Evolutionary conservation across 352 stramenopile genomes (phyloP), one percentile per base, ranked within the genome.

Genomic region (Phytophthora ramorum): DNA sequence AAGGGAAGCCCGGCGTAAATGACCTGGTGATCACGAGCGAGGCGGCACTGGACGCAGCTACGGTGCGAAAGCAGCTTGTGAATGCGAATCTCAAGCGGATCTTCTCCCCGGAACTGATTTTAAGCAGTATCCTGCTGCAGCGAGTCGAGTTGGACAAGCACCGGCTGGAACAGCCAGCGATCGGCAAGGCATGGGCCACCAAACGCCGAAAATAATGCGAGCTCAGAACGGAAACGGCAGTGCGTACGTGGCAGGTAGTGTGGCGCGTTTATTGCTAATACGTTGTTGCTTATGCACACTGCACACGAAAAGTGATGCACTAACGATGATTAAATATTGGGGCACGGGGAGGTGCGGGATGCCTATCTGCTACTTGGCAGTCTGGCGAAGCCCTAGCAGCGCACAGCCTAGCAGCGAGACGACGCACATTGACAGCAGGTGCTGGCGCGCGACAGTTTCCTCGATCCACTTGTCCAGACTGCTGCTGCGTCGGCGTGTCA

Each of bases 341-440:
- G 58, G 43, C 41, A 55, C 26, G 20, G 26, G 43, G n/a, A n/a
- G n/a, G n/a, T n/a, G n/a, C n/a, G n/a, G n/a, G 45, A 14, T 24
- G 9, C 7, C n/a, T 19, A 17, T 2, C 12, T 9, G 20, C 50
- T 71, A 82, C 53, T 76, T 78, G 50, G 52, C 60, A 8, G 68
- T 69, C 30, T 81, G 69, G 37, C 66, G 65, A 13, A 77, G 69
- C 2, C 68, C 73, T 22, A 89, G 51, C 9, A 81, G 51, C 4
- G 76, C 73, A 17, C 62, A 83, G 19, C 78, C 77, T 4, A 90
- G 40, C 37, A 90, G 54, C 24, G 81, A 86, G 46, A 90, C 59
- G n/a, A 86, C 66, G 49, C 76, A 87, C 52, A 90, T 69, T 44
- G 76, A 86, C 19, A 90, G 45, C 43, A 87, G 51, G 51, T 90